Evolutionary conservation across 331 rosid genomes (phyloP), one percentile per base, ranked within the genome.

Genomic region (Malus hybrid): DNA sequence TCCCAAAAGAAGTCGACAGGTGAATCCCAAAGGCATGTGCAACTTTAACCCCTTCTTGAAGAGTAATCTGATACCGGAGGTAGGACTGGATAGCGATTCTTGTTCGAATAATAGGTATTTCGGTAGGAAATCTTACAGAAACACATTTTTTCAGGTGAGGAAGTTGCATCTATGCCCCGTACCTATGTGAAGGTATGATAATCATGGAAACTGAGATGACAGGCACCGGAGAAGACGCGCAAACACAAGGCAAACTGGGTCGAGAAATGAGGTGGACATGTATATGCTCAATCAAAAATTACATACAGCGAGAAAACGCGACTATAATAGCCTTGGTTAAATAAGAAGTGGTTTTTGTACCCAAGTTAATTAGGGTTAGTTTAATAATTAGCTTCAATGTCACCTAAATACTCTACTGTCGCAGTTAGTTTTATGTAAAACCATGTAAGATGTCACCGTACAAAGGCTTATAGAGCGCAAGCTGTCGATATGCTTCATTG

Each of bases 1-100:
- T 92, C 77, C 91, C 96, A 16, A 69, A 56, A 28, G 99, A 79
- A 42, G 80, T 94, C n/a, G 97, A 94, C 19, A 84, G 77, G 84
- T 88, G 79, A 75, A 67, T 24, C 74, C 76, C 63, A 55, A 74
- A 24, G 80, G 68, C 69, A 62, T 77, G 50, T 30, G 34, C 22
- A 33, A 44, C 70, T 28, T 20, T 28, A 66, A 63, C 74, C 52
- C 78, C 58, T 60, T 44, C 69, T 19, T 76, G 77, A 66, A 76
- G 32, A 65, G 62, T 68, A 63, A 61, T 56, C 66, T 60, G 66
- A 75, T 77, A 64, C 33, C 30, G 70, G 84, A 71, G 24, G 83
- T 81, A 74, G 24, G 29, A 66, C 52, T 66, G 52, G 18, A n/a
- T 16, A 34, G 22, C 6, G 16, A 19, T 18, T 44, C 70, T 44